Evolutionary conservation across 495 filamentous ascomycete species (phyloP).

Genomic region (Rhizodiscina lignyota): DNA sequence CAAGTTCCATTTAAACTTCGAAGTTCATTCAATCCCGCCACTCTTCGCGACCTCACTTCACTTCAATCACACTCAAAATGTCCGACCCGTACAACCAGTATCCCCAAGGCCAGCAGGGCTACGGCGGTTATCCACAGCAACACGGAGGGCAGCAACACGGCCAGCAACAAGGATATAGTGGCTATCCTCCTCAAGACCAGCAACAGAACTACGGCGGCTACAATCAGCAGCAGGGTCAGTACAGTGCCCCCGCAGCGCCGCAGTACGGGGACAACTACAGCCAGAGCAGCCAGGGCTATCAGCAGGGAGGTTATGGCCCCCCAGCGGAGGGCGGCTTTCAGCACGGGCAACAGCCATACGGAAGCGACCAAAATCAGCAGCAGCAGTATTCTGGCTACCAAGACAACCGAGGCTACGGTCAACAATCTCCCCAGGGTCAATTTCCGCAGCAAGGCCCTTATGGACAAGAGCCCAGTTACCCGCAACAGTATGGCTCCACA

Average conservation of each 20-base stretch:
- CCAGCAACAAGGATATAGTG: no score
- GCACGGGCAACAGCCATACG: constrained; percentile 23
- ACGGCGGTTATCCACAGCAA: no score
- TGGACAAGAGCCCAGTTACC: constrained; percentile 11
- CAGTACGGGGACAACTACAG: no score
- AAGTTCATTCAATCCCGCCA: no score
- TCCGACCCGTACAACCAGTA: constrained; percentile 34
- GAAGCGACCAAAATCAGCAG: no score
- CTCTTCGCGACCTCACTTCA: no score
- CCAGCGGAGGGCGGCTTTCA: constrained; percentile 31
- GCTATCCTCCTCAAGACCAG: constrained; percentile 28
- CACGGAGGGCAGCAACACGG: no score
- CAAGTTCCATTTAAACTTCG: no score
- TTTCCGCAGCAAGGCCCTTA: constrained; percentile 7
- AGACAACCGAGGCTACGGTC: constrained; percentile 6
- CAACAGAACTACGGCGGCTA: constrained; percentile 11
- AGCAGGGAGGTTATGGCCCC: constrained; percentile 27
- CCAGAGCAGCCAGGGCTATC: constrained; percentile 15
- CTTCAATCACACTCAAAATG: no score
- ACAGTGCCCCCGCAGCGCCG: no score
- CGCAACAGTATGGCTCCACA: constrained; percentile 10
- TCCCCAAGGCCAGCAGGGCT: constrained; percentile 13
- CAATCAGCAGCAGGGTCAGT: constrained; percentile 13
- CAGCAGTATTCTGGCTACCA: no score
- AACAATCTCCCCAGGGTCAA: constrained; percentile 8